Percentiles rank a stretch among this genome's conserved stretches.
Evolutionary conservation across 352 stramenopile genomes (phyloP).

Genomic region (Phytophthora lateralis): DNA sequence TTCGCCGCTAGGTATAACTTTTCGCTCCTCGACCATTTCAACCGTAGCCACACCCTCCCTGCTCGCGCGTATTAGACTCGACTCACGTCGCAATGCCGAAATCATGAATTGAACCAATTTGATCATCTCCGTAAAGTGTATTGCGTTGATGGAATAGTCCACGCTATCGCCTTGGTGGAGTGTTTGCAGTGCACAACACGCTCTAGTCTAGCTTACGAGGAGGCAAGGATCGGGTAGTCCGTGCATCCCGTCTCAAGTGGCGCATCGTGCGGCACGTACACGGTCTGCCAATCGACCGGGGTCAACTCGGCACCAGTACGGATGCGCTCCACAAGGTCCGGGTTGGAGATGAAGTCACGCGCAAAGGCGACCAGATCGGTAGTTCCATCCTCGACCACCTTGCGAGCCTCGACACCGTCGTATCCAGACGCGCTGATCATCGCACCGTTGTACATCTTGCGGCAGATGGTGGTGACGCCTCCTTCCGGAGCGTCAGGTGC

Average conservation of each 20-base stretch:
- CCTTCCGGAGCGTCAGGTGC: slow-evolving; percentile 36
- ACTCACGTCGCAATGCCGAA: too few relatives aligned
- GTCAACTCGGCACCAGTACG: slow-evolving; percentile 37
- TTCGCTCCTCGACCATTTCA: slow-evolving; percentile 27
- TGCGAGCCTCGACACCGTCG: slow-evolving; percentile 34
- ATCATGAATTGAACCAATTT: too few relatives aligned
- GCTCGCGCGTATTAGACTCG: slow-evolving; percentile 11
- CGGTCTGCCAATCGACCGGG: slow-evolving; percentile 35
- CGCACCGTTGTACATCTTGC: slow-evolving; percentile 52
- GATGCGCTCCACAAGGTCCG: slow-evolving; percentile 60
- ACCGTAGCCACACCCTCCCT: slow-evolving; percentile 9
- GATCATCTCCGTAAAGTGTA: not conserved
- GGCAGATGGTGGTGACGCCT: slow-evolving; percentile 51
- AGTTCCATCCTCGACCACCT: slow-evolving; percentile 40
- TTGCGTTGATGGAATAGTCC: slow-evolving; percentile 8
- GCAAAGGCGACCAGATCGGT: slow-evolving; percentile 63
- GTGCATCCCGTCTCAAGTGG: slow-evolving; percentile 43
- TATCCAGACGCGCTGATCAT: slow-evolving; percentile 58
- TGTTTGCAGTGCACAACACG: not conserved
- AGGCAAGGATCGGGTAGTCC: slow-evolving; percentile 40
- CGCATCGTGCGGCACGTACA: slow-evolving; percentile 35
- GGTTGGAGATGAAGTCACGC: slow-evolving; percentile 68
- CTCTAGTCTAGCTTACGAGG: not conserved
- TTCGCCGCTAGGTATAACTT: slow-evolving; percentile 41
- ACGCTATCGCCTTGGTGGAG: not conserved